These are phyloP conservation scores for Juncus effusus DNA, from an alignment of 176 grass and related monocot genomes.

Conservation along the genomic window DNA sequence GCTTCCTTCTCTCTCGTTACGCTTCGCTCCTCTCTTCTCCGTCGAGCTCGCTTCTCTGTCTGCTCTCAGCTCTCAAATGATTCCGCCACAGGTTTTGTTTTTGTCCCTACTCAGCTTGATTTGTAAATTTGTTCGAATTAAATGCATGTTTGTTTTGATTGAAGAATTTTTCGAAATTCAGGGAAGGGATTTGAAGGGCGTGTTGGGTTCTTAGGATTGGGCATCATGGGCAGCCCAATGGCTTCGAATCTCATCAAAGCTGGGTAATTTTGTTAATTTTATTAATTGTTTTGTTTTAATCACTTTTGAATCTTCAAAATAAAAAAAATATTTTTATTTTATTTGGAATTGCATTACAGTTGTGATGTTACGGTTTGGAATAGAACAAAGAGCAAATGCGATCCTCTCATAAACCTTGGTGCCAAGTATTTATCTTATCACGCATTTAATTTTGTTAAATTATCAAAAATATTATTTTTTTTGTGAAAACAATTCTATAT, in stretches of 20 bases:
- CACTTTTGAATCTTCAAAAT: neutral
- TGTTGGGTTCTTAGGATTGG: constrained; percentile 75
- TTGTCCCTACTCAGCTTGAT: no score
- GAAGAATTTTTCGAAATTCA: constrained; percentile 15
- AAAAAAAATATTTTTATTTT: constrained; percentile 1
- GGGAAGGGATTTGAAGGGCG: constrained; percentile 50
- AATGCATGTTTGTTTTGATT: constrained; percentile 23
- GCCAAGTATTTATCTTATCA: constrained; percentile 43
- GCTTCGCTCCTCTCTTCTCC: neutral
- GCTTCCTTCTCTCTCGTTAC: neutral
- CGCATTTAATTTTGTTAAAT: neutral
- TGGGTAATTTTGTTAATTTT: constrained; percentile 31
- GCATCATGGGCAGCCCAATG: constrained; percentile 79
- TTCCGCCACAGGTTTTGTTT: constrained; percentile 16
- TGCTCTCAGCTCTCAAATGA: constrained; percentile 23
- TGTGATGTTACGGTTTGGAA: constrained; percentile 87
- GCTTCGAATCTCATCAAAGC: constrained; percentile 71
- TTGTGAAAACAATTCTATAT: neutral
- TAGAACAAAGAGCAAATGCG: constrained; percentile 82
- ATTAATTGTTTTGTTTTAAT: neutral
- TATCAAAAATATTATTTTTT: neutral
- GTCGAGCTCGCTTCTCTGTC: neutral
- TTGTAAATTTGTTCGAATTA: neutral
- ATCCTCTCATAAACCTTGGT: constrained; percentile 63
- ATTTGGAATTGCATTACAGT: neutral